phyloP scores from a whole-genome alignment of 2,329 filamentous ascomycete species.

The Nigrospora oryzae region DNA sequence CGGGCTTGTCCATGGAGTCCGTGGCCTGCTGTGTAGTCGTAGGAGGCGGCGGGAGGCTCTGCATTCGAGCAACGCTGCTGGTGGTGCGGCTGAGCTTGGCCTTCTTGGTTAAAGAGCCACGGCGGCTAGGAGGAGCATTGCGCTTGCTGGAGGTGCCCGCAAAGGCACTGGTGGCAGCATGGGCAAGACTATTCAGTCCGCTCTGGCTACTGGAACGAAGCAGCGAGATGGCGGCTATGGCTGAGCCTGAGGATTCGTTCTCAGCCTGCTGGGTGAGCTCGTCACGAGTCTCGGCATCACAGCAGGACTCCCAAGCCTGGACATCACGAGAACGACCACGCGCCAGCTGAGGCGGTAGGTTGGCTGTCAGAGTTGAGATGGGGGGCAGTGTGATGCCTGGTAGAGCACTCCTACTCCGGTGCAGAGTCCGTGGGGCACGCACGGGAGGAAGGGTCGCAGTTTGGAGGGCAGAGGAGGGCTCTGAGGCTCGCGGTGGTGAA shows the following conservation, averaged over 20 bases:
- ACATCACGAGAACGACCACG: slow-evolving; percentile 79
- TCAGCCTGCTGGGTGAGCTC: slow-evolving; percentile 75
- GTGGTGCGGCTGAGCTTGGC: slow-evolving; percentile 50
- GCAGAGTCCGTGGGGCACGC: slow-evolving; percentile 43
- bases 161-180: slow-evolving; percentile 21
- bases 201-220: slow-evolving; percentile 58
- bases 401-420: slow-evolving; percentile 64
- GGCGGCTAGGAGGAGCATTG: slow-evolving; percentile 37
- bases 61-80: slow-evolving; percentile 56
- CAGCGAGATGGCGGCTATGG: slow-evolving; percentile 72
- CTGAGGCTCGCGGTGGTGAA: slow-evolving; percentile 58
- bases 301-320: slow-evolving; percentile 85
- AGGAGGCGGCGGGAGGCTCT: slow-evolving; percentile 28
- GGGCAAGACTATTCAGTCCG: slow-evolving; percentile 26
- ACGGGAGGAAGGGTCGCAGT: slow-evolving; percentile 37
- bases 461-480: slow-evolving; percentile 37
- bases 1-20: slow-evolving; percentile 17
- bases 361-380: slow-evolving; percentile 42
- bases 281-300: slow-evolving; percentile 70
- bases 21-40: slow-evolving; percentile 13
- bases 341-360: slow-evolving; percentile 44
- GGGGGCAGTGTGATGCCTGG: slow-evolving; percentile 49
- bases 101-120: slow-evolving; percentile 40
- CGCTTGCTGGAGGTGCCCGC: slow-evolving; percentile 56
- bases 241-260: slow-evolving; percentile 71